Base-by-base conservation (phyloP, 2,329 filamentous ascomycete genomes). In the Colletotrichum truncatum region DNA sequence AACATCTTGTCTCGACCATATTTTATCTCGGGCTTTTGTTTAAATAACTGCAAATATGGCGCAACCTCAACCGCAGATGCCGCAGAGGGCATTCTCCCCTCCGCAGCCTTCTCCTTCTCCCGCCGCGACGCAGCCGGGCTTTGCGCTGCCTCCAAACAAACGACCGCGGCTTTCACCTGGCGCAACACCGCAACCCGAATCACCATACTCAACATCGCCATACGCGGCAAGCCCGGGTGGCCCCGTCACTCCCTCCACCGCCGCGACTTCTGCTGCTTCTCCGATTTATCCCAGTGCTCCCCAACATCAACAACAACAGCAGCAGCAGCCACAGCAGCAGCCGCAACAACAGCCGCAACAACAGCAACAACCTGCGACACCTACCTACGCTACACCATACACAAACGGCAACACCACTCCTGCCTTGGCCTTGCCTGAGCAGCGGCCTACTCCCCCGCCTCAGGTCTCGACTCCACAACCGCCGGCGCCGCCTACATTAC, bases 81-180 rank as follows among this genome's bases (percentile, higher is more conserved):
- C 84, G 54, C 82, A 84, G 60, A 83, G 84, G 69, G 80, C 83
- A 57, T 92, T 87, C 77, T 90, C 89, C 67, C 88, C 88, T 70
- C 84, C 86, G 28, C 89, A 87, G 62, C 84, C 84, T 51, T 84
- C 85, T 34, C 85, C 89, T 23, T 90, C 90, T 23, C 89, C 90
- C 45, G 85, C 82, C 52, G 81, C 85, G 21, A 82, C 84, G 30
- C 85, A 86, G 68, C 79, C 84, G 14, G 79, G 77, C 55, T 91
- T 78, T 71, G 73, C 77, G 65, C 86, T 90, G 51, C 91, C 91
- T 51, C 89, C 92, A 14, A 87, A 86, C 64, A 95, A 96, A 81
- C 87, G 92, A 75, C 90, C 86, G 75, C 90, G 88, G 61, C 80
- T 92, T 49, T 93, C 91, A 25, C 89, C 91, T 54, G 89, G 89